Percentiles rank a stretch among this genome's conserved stretches.
Evolutionary conservation across 345 rosid genomes (phyloP).

Genomic region (Syzygium grande): DNA sequence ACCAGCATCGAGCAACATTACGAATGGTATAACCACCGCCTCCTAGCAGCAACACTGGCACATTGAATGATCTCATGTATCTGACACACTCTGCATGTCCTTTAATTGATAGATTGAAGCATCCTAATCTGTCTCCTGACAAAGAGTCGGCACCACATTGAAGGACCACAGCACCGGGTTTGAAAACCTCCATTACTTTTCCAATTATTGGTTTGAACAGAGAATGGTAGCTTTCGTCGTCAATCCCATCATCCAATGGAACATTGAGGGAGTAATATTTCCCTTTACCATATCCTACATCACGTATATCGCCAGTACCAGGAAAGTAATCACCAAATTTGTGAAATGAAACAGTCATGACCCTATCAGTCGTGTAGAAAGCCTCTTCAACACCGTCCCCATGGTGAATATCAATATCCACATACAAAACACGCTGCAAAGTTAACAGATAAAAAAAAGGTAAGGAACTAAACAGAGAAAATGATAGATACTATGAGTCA

Average conservation of each 20-base stretch:
- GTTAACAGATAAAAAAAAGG: neutral
- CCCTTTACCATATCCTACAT: conserved; percentile 44
- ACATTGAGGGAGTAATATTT: conserved; percentile 62
- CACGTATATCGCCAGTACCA: conserved; percentile 61
- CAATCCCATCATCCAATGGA: conserved; percentile 63
- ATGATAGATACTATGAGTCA: neutral
- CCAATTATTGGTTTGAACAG: conserved; percentile 52
- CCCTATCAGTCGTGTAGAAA: conserved; percentile 62
- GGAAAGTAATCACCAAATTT: conserved; percentile 66
- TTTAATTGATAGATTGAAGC: conserved; percentile 63
- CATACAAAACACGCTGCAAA: conserved; percentile 55
- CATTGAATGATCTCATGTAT: conserved; percentile 63
- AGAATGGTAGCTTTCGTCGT: conserved; percentile 61
- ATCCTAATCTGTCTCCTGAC: conserved; percentile 58
- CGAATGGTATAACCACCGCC: conserved; percentile 64
- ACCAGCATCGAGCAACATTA: conserved; percentile 68
- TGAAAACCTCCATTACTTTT: conserved; percentile 58
- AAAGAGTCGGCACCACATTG: conserved; percentile 66
- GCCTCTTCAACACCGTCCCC: conserved; percentile 73
- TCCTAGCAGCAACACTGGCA: conserved; percentile 47
- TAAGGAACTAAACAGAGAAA: neutral
- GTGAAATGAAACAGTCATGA: conserved; percentile 66
- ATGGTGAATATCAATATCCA: conserved; percentile 63
- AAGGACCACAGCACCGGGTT: conserved; percentile 58
- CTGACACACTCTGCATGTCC: conserved; percentile 65